Evolutionary conservation across 2,329 filamentous ascomycete species (phyloP).

Genomic region (Didymosphaeria variabile): DNA sequence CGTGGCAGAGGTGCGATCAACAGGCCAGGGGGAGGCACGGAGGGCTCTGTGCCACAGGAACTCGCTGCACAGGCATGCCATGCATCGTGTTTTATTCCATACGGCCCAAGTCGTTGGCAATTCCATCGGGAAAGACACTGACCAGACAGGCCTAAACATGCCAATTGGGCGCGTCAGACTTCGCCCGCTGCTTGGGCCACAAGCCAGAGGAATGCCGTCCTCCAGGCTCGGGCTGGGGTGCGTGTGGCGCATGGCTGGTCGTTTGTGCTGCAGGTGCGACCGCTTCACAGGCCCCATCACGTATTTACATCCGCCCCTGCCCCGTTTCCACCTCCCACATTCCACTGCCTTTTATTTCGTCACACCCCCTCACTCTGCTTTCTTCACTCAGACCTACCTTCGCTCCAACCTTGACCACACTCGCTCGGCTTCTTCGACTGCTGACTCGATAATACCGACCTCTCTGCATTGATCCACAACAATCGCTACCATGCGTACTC

Average conservation of each 20-base stretch:
- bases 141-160: background rate
- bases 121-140: slow-evolving; percentile 4
- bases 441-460: background rate
- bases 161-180: background rate
- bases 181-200: background rate
- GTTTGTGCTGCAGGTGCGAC: slow-evolving; percentile 12
- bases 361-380: background rate
- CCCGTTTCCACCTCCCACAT: slow-evolving; percentile 1
- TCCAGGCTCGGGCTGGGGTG: background rate
- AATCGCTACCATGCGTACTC: slow-evolving; percentile 42
- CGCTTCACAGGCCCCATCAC: slow-evolving; percentile 3
- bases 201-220: background rate
- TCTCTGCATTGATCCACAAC: slow-evolving; percentile 21
- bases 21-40: no score
- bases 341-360: slow-evolving; percentile 3
- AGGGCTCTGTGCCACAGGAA: background rate
- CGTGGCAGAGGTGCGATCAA: background rate
- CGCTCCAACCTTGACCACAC: background rate
- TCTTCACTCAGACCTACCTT: background rate
- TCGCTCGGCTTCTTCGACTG: slow-evolving; percentile 3
- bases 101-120: background rate
- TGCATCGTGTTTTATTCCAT: background rate
- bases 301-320: slow-evolving; percentile 12
- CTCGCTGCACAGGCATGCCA: background rate
- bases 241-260: slow-evolving; percentile 4